Conservation (phyloP, 2,329 filamentous ascomycete species). For the Penicillium sp. region DNA sequence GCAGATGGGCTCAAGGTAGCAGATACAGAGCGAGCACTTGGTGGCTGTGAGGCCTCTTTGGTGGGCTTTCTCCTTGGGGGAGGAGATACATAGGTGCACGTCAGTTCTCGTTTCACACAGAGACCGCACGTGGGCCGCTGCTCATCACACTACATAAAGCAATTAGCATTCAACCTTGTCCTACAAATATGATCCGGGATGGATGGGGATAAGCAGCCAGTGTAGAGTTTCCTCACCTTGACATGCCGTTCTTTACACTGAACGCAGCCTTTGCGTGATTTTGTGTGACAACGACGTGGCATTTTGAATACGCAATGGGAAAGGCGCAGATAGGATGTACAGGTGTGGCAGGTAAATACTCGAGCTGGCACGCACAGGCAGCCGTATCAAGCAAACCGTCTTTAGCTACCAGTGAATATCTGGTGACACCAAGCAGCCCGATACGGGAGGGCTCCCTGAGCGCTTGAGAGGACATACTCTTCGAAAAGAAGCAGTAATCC, state of each 20-base stretch:
- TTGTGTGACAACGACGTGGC: slow-evolving; percentile 11
- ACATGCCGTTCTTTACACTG: slow-evolving; percentile 11
- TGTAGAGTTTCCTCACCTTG: slow-evolving; percentile 5
- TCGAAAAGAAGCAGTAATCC: too few relatives aligned
- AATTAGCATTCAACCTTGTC: background rate
- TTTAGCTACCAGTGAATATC: too few relatives aligned
- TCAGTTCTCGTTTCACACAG: slow-evolving; percentile 5
- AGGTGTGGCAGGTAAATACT: background rate
- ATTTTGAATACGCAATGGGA: background rate
- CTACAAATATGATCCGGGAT: background rate
- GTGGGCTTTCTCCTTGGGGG: slow-evolving; percentile 4
- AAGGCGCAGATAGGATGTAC: background rate
- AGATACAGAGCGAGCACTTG: background rate
- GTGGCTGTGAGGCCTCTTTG: background rate
- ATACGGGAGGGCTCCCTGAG: too few relatives aligned
- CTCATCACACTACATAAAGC: slow-evolving; percentile 5
- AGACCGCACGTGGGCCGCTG: slow-evolving; percentile 7
- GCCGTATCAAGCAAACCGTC: too few relatives aligned
- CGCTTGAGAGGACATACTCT: too few relatives aligned
- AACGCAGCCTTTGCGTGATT: slow-evolving; percentile 9
- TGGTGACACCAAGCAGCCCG: too few relatives aligned
- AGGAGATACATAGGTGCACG: slow-evolving; percentile 7
- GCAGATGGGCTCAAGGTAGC: background rate
- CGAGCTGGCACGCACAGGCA: too few relatives aligned
- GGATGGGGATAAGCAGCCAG: background rate